phyloP scores from a whole-genome alignment of 805 yeast genomes.

The Candida maesae region DNA sequence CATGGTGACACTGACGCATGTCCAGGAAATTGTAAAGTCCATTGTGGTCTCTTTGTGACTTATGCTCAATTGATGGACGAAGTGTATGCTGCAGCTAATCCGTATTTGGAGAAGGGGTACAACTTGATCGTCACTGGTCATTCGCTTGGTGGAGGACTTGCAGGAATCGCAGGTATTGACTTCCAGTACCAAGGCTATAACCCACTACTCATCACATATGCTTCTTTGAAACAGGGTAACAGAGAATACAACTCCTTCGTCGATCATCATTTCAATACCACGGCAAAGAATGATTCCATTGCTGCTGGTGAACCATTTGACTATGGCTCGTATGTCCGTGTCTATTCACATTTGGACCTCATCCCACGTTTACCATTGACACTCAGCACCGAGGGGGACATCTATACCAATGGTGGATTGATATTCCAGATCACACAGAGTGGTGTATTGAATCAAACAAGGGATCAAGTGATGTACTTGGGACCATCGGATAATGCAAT shows the following conservation, averaged over 20 bases:
- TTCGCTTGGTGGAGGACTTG: constrained; percentile 73
- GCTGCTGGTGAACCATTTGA: constrained; percentile 30
- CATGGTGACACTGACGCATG: constrained; percentile 32
- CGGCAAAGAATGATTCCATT: constrained; percentile 26
- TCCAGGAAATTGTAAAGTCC: constrained; percentile 46
- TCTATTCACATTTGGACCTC: constrained; percentile 21
- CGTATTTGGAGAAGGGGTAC: constrained; percentile 41
- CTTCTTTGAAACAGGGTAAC: constrained; percentile 66
- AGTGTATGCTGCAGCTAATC: constrained; percentile 32
- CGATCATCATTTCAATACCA: constrained; percentile 44
- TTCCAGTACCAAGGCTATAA: constrained; percentile 49
- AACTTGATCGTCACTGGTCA: constrained; percentile 61
- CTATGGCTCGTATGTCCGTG: constrained; percentile 40
- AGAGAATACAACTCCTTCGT: constrained; percentile 45
- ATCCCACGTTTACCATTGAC: neutral
- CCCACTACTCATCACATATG: constrained; percentile 57
- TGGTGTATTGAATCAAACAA: neutral
- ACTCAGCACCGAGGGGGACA: neutral
- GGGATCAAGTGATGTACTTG: neutral
- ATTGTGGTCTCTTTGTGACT: constrained; percentile 52
- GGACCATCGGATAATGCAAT: neutral
- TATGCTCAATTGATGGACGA: constrained; percentile 39
- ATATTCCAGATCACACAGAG: too few species aligned
- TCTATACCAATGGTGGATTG: neutral
- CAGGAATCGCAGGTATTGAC: constrained; percentile 60